Evolutionary conservation across 371 early-diverging fungal genomes (phyloP), one percentile per base, ranked within the genome.

Genomic region (Mortierella sp.): DNA sequence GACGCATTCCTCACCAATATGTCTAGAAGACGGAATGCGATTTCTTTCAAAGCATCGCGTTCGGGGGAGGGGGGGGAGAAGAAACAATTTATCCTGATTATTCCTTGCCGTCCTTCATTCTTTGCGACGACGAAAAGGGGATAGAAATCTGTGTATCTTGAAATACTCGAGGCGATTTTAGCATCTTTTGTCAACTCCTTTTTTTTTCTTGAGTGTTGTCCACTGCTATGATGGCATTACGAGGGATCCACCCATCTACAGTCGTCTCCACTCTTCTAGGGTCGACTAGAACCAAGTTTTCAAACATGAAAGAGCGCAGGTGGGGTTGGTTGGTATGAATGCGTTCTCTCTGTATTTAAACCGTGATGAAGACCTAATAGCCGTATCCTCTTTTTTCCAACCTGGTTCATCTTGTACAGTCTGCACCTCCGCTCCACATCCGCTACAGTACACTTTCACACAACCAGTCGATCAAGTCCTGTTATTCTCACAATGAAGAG

Each of bases 401-500:
- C 37, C 37, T 14, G 37, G 11, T 34, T 14, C 14, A 14, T 11
- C 4, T 4, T 34, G 37, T 4, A 14, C 14, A 11, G 37, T 34
- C 37, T 34, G 37, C 37, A 34, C 4, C 37, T 34, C 14, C 37
- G 11, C 14, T 11, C 1, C 4, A 7, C 37, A 11, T 14, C 11
- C 37, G 37, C 37, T 4, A 34, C 14, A n/a, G n/a, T n/a, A n/a
- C n/a, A n/a, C n/a, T n/a, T n/a, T n/a, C n/a, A n/a, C n/a, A n/a
- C n/a, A n/a, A n/a, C 37, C 37, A 34, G 37, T 34, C 37, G 11
- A 34, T 34, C 1, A 7, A 34, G 0, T 19, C 5, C 37, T 39
- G n/a, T 24, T 6, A 24, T 11, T 12, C 6, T n/a, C 30, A 19
- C 43, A 12, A 39, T 58, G 59, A 65, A 52, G 48, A 64, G 34